These are phyloP conservation scores for Actinidia arguta DNA, from an alignment of 179 eudicot species.

Conservation along the genomic window DNA sequence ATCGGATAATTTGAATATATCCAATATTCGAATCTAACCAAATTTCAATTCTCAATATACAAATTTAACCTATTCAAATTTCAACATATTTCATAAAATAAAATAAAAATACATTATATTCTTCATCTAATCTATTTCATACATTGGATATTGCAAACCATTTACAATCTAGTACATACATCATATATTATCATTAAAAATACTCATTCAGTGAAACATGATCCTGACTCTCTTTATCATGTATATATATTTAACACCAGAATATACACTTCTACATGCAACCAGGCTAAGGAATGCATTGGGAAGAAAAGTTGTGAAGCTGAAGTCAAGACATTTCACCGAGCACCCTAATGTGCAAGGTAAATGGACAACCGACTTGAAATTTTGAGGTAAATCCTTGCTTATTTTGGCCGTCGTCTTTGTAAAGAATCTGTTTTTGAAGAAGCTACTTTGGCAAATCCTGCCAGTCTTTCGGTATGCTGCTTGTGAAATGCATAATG, in stretches of 20 bases:
- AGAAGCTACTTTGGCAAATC: neutral
- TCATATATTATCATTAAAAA: too few species aligned
- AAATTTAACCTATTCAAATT: too few species aligned
- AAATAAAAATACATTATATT: too few species aligned
- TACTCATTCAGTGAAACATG: too few species aligned
- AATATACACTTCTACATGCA: constrained; percentile 47
- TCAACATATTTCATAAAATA: too few species aligned
- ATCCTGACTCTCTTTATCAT: too few species aligned
- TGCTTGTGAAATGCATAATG: neutral
- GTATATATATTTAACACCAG: constrained; percentile 46
- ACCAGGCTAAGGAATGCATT: constrained; percentile 54
- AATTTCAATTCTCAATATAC: too few species aligned
- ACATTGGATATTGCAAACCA: too few species aligned
- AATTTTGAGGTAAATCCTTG: constrained; percentile 13
- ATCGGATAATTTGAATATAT: too few species aligned
- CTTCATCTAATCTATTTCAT: too few species aligned
- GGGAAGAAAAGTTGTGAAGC: constrained; percentile 65
- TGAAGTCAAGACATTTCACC: constrained; percentile 59
- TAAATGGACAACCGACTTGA: constrained; percentile 53
- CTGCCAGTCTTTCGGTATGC: neutral
- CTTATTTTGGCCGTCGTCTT: neutral
- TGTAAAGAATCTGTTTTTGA: neutral
- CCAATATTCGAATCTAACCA: too few species aligned
- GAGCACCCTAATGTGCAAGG: constrained; percentile 66
- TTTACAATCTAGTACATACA: too few species aligned